Conservation (phyloP, 768 basidiomycete species). For the Hygrocybe punicea region DNA sequence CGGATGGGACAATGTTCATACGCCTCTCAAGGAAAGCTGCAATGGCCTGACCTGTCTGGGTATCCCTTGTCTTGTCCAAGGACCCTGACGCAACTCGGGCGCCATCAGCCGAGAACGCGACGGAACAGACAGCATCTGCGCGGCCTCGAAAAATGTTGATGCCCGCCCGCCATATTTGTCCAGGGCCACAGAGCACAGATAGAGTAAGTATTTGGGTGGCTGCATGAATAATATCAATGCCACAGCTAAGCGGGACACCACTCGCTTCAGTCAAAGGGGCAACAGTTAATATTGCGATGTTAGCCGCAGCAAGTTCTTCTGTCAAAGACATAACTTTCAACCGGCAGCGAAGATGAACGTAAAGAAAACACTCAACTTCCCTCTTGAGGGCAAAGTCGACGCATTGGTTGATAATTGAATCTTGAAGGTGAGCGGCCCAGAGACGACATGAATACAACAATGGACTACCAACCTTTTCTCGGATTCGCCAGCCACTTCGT, state of each 20-base stretch:
- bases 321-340: conserved; percentile 33
- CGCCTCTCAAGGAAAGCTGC: too few species aligned
- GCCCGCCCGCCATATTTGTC: background rate
- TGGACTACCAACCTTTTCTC: conserved; percentile 22
- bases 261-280: background rate
- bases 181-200: background rate
- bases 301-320: conserved; percentile 12
- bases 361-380: conserved; percentile 20
- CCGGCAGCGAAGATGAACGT: conserved; percentile 34
- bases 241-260: background rate
- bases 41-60: background rate
- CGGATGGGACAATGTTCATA: too few species aligned
- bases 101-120: conserved; percentile 1
- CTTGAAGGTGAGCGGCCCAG: conserved; percentile 33
- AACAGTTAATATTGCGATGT: conserved; percentile 3
- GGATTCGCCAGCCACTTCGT: conserved; percentile 23
- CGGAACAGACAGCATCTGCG: background rate
- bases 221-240: background rate
- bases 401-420: conserved; percentile 3
- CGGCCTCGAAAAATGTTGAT: background rate
- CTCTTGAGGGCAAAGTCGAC: conserved; percentile 5
- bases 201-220: too few species aligned
- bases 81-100: background rate
- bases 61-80: background rate
- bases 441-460: conserved; percentile 38